These are phyloP conservation scores for Phytopythium cucurbitacearum DNA, from an alignment of 352 stramenopile species.

Conservation along the genomic window DNA sequence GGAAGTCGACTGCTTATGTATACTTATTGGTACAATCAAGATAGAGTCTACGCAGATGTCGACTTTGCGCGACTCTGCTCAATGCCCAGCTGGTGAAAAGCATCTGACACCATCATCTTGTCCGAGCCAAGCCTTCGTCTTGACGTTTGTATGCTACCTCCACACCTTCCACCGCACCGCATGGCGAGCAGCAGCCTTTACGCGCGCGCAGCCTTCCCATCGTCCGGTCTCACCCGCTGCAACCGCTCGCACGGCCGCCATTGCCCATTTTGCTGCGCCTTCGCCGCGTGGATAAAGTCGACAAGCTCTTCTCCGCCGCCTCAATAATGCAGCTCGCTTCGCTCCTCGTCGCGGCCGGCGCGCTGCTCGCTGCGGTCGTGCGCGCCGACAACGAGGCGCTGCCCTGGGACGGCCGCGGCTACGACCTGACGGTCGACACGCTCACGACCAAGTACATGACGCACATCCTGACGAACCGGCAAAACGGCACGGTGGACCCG, in stretches of 20 bases:
- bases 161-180: background rate
- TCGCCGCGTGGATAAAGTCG: background rate
- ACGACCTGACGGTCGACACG: constrained; percentile 47
- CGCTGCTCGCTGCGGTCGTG: constrained; percentile 12
- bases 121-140: background rate
- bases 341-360: constrained; percentile 12
- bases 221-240: too few relatives aligned
- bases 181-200: background rate
- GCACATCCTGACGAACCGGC: constrained; percentile 62
- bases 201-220: background rate
- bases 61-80: background rate
- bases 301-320: too few relatives aligned
- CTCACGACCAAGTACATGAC: constrained; percentile 54
- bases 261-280: constrained; percentile 5
- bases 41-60: background rate
- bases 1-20: too few relatives aligned
- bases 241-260: background rate
- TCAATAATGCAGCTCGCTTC: constrained; percentile 13
- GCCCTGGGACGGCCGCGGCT: constrained; percentile 52
- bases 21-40: too few relatives aligned
- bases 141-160: background rate
- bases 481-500: constrained; percentile 31
- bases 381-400: constrained; percentile 28
- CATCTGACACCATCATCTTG: too few relatives aligned
- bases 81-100: background rate